Percentiles rank a stretch among this genome's conserved stretches.
Evolutionary conservation across 768 basidiomycete species (phyloP).

Genomic region (Naematelia encephala): DNA sequence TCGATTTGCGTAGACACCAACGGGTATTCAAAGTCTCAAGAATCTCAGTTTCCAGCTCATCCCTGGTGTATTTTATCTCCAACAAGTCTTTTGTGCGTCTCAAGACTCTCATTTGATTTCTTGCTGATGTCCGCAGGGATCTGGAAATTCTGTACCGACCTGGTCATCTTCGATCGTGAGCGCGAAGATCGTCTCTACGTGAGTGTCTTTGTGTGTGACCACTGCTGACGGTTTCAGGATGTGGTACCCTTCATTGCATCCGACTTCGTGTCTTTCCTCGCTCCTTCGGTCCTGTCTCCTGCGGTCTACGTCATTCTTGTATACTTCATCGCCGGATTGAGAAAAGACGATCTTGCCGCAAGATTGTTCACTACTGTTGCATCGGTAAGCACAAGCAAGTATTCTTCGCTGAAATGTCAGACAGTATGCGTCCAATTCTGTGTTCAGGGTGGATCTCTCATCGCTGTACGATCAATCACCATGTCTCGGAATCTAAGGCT

Average conservation of each 20-base stretch:
- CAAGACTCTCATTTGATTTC: background rate
- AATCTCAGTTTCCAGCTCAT: slow-evolving; percentile 46
- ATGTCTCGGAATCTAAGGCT: background rate
- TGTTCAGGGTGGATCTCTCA: slow-evolving; percentile 27
- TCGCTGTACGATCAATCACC: slow-evolving; percentile 17
- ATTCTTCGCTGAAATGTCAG: slow-evolving; percentile 10
- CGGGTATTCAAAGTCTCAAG: slow-evolving; percentile 53
- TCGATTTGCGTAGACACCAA: slow-evolving; percentile 32
- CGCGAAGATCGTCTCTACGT: slow-evolving; percentile 50
- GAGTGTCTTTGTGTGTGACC: slow-evolving; percentile 1
- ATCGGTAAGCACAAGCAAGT: slow-evolving; percentile 26
- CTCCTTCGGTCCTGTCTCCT: slow-evolving; percentile 51
- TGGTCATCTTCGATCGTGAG: slow-evolving; percentile 56
- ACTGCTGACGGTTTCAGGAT: slow-evolving; percentile 26
- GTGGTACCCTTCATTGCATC: slow-evolving; percentile 53
- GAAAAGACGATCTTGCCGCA: slow-evolving; percentile 51
- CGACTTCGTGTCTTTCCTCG: slow-evolving; percentile 51
- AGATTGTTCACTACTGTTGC: slow-evolving; percentile 51
- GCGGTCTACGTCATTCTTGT: slow-evolving; percentile 45
- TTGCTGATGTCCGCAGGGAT: slow-evolving; percentile 35
- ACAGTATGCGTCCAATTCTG: slow-evolving; percentile 34
- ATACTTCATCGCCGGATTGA: slow-evolving; percentile 50
- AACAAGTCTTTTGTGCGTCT: slow-evolving; percentile 34
- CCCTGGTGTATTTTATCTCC: slow-evolving; percentile 49
- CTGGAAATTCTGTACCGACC: slow-evolving; percentile 50